These are phyloP conservation scores for Pichia sp. DNA, from an alignment of 1,139 yeast genomes.

Conservation along the genomic window DNA sequence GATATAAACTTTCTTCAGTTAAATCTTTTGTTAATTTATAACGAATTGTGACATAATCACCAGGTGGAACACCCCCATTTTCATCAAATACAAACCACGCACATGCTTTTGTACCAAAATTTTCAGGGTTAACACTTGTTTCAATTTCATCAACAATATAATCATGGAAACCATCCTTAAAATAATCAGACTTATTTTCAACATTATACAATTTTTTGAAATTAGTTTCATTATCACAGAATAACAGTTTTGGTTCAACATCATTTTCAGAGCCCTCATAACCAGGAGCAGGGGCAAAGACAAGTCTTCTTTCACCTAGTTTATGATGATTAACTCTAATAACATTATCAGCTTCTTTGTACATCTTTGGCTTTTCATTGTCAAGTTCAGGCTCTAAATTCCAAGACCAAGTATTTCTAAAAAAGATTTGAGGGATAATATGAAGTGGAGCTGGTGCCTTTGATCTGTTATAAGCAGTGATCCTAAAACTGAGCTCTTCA, in stretches of 20 bases:
- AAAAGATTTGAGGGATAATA: slow-evolving; percentile 77
- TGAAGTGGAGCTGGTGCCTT: slow-evolving; percentile 82
- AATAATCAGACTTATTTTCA: slow-evolving; percentile 52
- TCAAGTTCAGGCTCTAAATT: slow-evolving; percentile 44
- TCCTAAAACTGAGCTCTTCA: slow-evolving; percentile 72
- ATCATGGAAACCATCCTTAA: slow-evolving; percentile 91
- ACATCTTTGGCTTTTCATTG: slow-evolving; percentile 45
- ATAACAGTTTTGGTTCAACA: slow-evolving; percentile 68
- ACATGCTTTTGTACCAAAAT: slow-evolving; percentile 67
- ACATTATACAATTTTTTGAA: slow-evolving; percentile 59
- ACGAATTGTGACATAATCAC: slow-evolving; percentile 83
- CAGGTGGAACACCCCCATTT: slow-evolving; percentile 75
- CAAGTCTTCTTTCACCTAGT: slow-evolving; percentile 64
- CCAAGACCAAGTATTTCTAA: slow-evolving; percentile 95
- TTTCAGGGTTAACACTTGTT: slow-evolving; percentile 62
- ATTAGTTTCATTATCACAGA: slow-evolving; percentile 90
- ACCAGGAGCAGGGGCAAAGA: slow-evolving; percentile 90
- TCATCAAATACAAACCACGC: slow-evolving; percentile 80
- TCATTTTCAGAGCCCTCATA: slow-evolving; percentile 51
- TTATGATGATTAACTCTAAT: slow-evolving; percentile 63
- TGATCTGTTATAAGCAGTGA: slow-evolving; percentile 87
- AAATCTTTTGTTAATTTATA: slow-evolving; percentile 48
- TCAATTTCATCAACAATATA: slow-evolving; percentile 57
- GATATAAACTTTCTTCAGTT: slow-evolving; percentile 39
- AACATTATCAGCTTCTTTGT: slow-evolving; percentile 36